Evolutionary conservation across 2,329 filamentous ascomycete species (phyloP).

Genomic region (Colletotrichum tropicicola): DNA sequence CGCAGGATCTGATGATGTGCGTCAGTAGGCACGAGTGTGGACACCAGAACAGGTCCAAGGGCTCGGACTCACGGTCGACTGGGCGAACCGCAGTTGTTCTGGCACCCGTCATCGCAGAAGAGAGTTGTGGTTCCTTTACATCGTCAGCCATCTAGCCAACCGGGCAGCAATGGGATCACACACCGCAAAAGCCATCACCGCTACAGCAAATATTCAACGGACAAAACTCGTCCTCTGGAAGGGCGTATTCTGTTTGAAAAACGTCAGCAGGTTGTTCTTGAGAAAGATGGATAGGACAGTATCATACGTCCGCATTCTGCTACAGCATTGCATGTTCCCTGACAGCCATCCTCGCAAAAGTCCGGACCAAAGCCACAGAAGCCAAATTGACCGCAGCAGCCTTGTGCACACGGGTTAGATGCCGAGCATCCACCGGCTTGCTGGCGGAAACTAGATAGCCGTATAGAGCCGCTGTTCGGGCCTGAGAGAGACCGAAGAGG

Average conservation of each 20-base stretch:
- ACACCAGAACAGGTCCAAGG: neutral
- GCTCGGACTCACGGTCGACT: neutral
- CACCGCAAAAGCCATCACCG: conserved; percentile 50
- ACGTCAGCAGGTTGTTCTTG: neutral
- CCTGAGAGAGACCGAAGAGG: neutral
- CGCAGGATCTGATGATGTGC: neutral
- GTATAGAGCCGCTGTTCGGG: neutral
- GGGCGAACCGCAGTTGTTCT: neutral
- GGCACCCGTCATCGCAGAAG: conserved; percentile 44
- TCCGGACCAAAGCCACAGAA: neutral
- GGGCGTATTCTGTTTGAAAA: neutral
- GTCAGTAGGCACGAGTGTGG: neutral
- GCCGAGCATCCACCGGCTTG: neutral
- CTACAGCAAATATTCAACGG: conserved; percentile 41
- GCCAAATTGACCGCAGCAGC: neutral
- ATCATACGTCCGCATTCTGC: neutral
- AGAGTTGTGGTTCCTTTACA: conserved; percentile 47
- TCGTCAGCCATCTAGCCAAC: neutral
- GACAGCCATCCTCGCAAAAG: neutral
- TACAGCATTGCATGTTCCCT: neutral
- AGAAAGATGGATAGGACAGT: neutral
- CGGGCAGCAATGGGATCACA: neutral
- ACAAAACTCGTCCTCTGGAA: conserved; percentile 37
- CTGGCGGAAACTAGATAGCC: neutral
- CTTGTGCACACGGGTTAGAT: neutral